Conservation (phyloP, 2,329 filamentous ascomycete species). For the Trichoderma sp. region DNA sequence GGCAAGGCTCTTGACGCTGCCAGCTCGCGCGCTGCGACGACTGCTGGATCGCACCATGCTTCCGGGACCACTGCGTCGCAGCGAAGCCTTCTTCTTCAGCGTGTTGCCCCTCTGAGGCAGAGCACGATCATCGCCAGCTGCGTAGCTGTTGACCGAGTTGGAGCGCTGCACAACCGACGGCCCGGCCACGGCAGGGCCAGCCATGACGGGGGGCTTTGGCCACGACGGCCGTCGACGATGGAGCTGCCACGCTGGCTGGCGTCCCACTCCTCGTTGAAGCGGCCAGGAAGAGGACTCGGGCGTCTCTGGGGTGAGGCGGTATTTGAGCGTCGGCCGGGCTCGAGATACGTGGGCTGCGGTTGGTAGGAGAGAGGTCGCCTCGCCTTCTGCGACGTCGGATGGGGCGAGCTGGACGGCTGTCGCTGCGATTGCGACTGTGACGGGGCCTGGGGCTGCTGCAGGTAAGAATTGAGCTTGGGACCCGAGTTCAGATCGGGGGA, state of each 20-base stretch:
- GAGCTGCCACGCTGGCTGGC: constrained; percentile 64
- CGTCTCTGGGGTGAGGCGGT: constrained; percentile 20
- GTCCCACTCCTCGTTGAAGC: constrained; percentile 70
- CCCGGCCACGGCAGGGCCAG: constrained; percentile 11
- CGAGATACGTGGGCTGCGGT: constrained; percentile 7
- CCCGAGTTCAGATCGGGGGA: constrained; percentile 24
- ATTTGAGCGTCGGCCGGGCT: neutral
- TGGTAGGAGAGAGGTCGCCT: constrained; percentile 16
- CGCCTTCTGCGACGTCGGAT: constrained; percentile 2
- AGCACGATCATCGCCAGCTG: constrained; percentile 44
- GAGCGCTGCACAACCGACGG: constrained; percentile 53
- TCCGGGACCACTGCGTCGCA: constrained; percentile 64
- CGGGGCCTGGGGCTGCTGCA: neutral
- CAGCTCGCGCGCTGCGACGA: constrained; percentile 75
- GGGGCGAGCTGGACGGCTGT: neutral
- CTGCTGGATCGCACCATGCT: constrained; percentile 79
- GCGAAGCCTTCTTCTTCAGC: constrained; percentile 81
- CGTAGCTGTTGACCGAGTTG: constrained; percentile 55
- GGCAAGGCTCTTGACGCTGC: constrained; percentile 78
- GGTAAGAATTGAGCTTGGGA: constrained; percentile 13
- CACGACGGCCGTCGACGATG: constrained; percentile 49
- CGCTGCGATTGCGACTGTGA: constrained; percentile 11
- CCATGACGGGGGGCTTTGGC: constrained; percentile 24
- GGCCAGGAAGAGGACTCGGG: constrained; percentile 38
- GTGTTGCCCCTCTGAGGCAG: constrained; percentile 60